phyloP scores from a whole-genome alignment of 371 early-diverging fungal genomes.

The Mucor piriformis region DNA sequence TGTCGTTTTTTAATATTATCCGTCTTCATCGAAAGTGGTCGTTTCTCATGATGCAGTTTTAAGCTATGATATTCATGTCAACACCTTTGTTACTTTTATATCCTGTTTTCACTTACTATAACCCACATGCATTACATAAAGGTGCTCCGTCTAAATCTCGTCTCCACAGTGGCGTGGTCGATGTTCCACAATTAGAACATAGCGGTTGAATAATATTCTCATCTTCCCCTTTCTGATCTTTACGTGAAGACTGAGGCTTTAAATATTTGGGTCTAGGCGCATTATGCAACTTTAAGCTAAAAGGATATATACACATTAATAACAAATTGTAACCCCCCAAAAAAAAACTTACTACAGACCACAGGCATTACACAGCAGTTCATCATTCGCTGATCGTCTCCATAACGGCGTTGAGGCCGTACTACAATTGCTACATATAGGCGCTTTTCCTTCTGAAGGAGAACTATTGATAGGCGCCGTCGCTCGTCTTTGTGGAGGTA shows the following conservation, averaged over 20 bases:
- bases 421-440: constrained; percentile 83
- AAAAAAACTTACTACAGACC: constrained; percentile 71
- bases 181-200: constrained; percentile 89
- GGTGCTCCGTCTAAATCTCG: constrained; percentile 77
- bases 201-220: constrained; percentile 43
- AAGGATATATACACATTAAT: background rate
- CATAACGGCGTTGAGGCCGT: constrained; percentile 94
- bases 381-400: constrained; percentile 85
- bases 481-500: constrained; percentile 13
- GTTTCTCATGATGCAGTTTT: constrained; percentile 82
- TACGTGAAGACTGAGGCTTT: constrained; percentile 30
- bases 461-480: constrained; percentile 16
- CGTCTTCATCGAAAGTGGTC: constrained; percentile 77
- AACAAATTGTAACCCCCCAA: background rate
- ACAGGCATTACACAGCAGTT: constrained; percentile 92
- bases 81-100: too few species aligned
- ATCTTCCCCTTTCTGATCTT: constrained; percentile 32
- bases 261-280: constrained; percentile 61
- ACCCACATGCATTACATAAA: constrained; percentile 95
- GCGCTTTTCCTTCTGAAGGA: constrained; percentile 23
- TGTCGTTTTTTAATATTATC: constrained; percentile 82
- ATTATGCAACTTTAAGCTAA: constrained; percentile 71
- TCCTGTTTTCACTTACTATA: constrained; percentile 88
- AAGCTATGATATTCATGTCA: constrained; percentile 37
- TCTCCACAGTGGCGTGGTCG: constrained; percentile 94